Conservation (phyloP, 768 basidiomycete species). For the Mycena epipterygia region DNA sequence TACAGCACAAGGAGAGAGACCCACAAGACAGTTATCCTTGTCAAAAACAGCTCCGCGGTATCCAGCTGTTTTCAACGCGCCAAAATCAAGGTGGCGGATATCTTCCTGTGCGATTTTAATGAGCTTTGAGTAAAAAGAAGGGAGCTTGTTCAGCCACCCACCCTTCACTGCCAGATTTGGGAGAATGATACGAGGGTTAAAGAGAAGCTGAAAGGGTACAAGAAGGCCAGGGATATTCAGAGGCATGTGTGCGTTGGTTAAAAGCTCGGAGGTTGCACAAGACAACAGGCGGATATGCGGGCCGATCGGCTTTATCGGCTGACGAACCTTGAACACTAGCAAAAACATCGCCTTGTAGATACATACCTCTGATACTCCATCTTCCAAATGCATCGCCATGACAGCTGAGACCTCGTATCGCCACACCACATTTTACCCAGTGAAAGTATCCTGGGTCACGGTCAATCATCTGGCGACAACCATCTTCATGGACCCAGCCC, state of each 20-base stretch:
- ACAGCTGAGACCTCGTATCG: too few species aligned
- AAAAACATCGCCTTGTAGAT: too few species aligned
- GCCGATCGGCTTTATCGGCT: too few species aligned
- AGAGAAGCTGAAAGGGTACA: slow-evolving; percentile 76
- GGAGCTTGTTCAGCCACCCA: slow-evolving; percentile 57
- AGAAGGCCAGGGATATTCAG: slow-evolving; percentile 81
- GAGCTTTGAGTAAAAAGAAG: slow-evolving; percentile 20
- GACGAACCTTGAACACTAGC: too few species aligned
- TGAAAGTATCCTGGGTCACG: too few species aligned
- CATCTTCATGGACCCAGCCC: too few species aligned
- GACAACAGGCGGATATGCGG: too few species aligned
- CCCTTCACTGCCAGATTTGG: slow-evolving; percentile 79
- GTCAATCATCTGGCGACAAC: too few species aligned
- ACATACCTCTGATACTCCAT: too few species aligned
- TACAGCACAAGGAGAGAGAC: slow-evolving; percentile 42
- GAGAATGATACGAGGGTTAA: slow-evolving; percentile 76
- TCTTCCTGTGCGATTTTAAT: slow-evolving; percentile 68
- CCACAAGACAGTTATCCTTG: slow-evolving; percentile 96
- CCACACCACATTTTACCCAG: too few species aligned
- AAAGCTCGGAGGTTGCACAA: too few species aligned
- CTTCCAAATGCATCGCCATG: too few species aligned
- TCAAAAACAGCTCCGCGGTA: slow-evolving; percentile 95
- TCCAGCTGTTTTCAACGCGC: slow-evolving; percentile 76
- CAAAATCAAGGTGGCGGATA: slow-evolving; percentile 88
- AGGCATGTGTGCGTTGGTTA: slow-evolving; percentile 65